These are phyloP conservation scores for Solanum arcanum DNA, from an alignment of 257 asterid species.

Conservation along the genomic window DNA sequence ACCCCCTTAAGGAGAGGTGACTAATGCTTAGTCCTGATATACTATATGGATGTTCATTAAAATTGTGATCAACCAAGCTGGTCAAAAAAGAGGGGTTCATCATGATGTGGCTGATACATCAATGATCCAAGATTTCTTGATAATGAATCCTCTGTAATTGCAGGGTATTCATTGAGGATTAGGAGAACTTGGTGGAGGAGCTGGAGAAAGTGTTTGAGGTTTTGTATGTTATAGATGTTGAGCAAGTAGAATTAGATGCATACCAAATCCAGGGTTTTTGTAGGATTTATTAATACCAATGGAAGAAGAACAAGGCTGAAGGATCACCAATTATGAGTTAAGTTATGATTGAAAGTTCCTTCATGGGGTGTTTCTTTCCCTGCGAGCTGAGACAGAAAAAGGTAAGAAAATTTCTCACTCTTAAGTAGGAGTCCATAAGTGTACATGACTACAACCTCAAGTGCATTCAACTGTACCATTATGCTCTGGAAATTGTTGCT, in stretches of 20 bases:
- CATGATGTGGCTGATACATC: not conserved
- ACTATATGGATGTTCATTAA: not conserved
- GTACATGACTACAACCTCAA: not conserved
- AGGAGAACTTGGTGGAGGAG: not conserved
- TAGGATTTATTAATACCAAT: not conserved
- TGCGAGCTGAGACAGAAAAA: not conserved
- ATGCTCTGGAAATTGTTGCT: not conserved
- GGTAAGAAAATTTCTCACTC: not conserved
- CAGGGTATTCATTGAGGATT: not conserved
- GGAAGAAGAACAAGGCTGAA: not conserved
- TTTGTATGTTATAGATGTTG: no score
- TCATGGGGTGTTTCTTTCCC: not conserved
- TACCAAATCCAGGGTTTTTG: not conserved
- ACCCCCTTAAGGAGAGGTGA: not conserved
- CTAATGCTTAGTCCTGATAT: not conserved
- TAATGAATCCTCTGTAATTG: no score
- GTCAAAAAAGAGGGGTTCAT: not conserved
- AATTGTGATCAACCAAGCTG: not conserved
- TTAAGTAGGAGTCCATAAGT: not conserved
- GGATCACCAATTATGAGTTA: not conserved
- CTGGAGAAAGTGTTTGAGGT: not conserved
- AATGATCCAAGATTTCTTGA: not conserved
- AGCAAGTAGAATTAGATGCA: not conserved
- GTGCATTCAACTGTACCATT: not conserved
- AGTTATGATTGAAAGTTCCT: not conserved